phyloP scores from a whole-genome alignment of 352 stramenopile genomes.

The Globisporangium orthogonon region DNA sequence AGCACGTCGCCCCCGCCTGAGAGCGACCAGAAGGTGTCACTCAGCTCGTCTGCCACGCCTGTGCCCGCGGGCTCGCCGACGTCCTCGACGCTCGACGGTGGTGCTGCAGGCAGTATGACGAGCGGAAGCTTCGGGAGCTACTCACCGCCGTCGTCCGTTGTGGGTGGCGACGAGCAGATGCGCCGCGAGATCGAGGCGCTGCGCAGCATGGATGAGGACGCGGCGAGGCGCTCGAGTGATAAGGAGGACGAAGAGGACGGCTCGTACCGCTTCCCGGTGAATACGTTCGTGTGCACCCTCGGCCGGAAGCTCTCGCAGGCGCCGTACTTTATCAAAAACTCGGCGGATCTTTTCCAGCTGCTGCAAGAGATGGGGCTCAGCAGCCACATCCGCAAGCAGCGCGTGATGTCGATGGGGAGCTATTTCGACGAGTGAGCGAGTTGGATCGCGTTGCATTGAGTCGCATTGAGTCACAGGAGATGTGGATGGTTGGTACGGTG shows the following conservation, averaged over 20 bases:
- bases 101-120: slow-evolving; percentile 12
- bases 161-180: slow-evolving; percentile 15
- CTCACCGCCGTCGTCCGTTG: slow-evolving; percentile 6
- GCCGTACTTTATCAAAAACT: slow-evolving; percentile 87
- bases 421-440: slow-evolving; percentile 11
- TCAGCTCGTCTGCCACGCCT: slow-evolving; percentile 4
- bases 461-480: too few species aligned
- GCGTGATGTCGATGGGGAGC: slow-evolving; percentile 51
- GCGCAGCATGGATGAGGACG: slow-evolving; percentile 18
- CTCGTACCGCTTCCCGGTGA: slow-evolving; percentile 69
- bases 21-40: slow-evolving; percentile 3
- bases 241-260: slow-evolving; percentile 34
- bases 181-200: slow-evolving; percentile 14
- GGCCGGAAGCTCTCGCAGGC: slow-evolving; percentile 77
- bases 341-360: slow-evolving; percentile 75
- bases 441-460: too few species aligned
- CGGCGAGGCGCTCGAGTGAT: slow-evolving; percentile 19
- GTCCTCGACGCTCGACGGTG: slow-evolving; percentile 6
- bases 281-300: slow-evolving; percentile 82
- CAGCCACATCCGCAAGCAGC: slow-evolving; percentile 70
- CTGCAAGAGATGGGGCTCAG: slow-evolving; percentile 82
- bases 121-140: slow-evolving; percentile 13
- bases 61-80: slow-evolving; percentile 4
- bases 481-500: too few species aligned
- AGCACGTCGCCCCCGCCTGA: slow-evolving; percentile 6